Percentiles rank a stretch among this genome's conserved stretches.
phyloP scores from a whole-genome alignment of 495 filamentous ascomycete species.

The Talaromyces proteolyticus region DNA sequence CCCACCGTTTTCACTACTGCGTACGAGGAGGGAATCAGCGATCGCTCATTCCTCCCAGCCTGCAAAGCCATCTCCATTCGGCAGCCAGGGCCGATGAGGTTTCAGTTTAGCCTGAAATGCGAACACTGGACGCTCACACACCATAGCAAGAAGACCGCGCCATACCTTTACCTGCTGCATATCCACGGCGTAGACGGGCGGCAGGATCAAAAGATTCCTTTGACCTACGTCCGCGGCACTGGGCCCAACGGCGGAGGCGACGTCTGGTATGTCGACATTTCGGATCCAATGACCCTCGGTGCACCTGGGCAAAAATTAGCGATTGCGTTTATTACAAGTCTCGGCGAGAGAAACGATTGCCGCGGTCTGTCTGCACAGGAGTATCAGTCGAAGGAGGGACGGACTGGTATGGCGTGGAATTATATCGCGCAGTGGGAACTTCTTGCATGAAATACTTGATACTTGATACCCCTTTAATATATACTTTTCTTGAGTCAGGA shows the following conservation, averaged over 20 bases:
- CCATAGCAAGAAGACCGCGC: conserved; percentile 53
- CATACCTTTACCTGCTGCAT: conserved; percentile 59
- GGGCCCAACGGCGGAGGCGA: conserved; percentile 54
- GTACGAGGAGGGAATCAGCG: conserved; percentile 53
- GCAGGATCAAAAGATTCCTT: conserved; percentile 58
- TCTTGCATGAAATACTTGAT: conserved; percentile 21
- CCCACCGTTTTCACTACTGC: conserved; percentile 48
- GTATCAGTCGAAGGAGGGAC: conserved; percentile 54
- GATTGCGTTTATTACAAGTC: conserved; percentile 54
- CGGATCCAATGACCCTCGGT: conserved; percentile 55
- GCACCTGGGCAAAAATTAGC: conserved; percentile 59
- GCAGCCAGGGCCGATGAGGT: conserved; percentile 51
- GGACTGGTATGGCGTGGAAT: conserved; percentile 53
- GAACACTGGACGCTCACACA: conserved; percentile 68
- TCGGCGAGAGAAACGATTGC: conserved; percentile 55
- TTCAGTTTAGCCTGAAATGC: conserved; percentile 71
- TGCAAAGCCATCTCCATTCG: conserved; percentile 50
- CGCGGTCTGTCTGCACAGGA: conserved; percentile 63
- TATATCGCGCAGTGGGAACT: conserved; percentile 68
- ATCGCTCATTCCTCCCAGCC: conserved; percentile 53
- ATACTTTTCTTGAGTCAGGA: too few species aligned
- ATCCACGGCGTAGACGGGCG: conserved; percentile 62
- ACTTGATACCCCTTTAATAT: conserved; percentile 8
- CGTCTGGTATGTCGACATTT: conserved; percentile 73
- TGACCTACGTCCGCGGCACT: conserved; percentile 34